Evolutionary conservation across 352 stramenopile genomes (phyloP), one percentile per base, ranked within the genome.

Genomic region (Pilasporangium apinafurcum): DNA sequence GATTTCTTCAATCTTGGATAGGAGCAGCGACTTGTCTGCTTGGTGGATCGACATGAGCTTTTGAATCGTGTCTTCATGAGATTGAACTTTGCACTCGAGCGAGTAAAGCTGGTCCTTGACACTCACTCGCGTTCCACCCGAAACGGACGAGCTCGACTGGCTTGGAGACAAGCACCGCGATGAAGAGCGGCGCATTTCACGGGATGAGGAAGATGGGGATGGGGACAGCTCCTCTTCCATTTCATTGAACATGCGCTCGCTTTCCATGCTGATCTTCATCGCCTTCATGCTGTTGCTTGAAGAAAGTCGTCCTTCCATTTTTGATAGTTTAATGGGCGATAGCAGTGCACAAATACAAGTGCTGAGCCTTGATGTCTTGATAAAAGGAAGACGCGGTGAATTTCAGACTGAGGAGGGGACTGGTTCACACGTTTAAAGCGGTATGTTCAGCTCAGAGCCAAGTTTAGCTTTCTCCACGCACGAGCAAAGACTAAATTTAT

Each of bases 41-140:
- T 87, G 76, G 58, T 91, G 78, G 51, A 86, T 85, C 37, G 74
- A 79, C 65, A 87, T 87, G 38, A 91, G 58, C 51, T 91, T 86
- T 37, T 87, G 75, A 48, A 91, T 87, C 48, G 75, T 85, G 56
- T 91, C 75, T 48, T 88, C 73, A 44, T 91, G 78, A 3, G 70
- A 83, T 50, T 83, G 71, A 46, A 86, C 72, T 43, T 86, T 87
- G 64, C 73, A 85, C 44, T 86, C 74, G 33, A 91, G 71, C 22
- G 66, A 60, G 44, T 86, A 83, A 14, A 91, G 59, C 48, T 91
- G 79, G 49, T 91, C 79, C 44, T 87, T 87, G 54, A 91, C 76
- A 46, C 76, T 86, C 43, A 85, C 59, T 37, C 79, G 70, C 3
- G 37, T 48, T 26, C 41, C 47, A 6, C 39, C 50, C 7, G 45